Evolutionary conservation across 345 rosid species (phyloP).

Genomic region (Litchi chinensis): DNA sequence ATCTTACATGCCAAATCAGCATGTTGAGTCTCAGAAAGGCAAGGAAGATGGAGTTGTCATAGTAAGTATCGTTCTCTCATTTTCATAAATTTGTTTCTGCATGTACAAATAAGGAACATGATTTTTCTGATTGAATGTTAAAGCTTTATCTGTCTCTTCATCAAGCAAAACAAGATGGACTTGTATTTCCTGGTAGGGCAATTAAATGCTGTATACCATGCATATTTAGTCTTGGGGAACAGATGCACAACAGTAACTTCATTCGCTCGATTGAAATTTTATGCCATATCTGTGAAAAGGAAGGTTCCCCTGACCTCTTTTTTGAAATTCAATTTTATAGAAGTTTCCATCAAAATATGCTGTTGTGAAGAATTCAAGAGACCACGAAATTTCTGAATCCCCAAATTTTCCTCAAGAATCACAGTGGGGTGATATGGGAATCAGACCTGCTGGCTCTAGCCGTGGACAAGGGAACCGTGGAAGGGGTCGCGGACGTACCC

Average conservation of each 20-base stretch:
- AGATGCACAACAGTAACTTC: neutral
- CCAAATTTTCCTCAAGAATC: conserved; percentile 48
- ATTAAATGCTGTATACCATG: neutral
- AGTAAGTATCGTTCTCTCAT: conserved; percentile 44
- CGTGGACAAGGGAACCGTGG: conserved; percentile 50
- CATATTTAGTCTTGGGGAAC: neutral
- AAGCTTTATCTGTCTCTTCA: neutral
- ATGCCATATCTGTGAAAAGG: neutral
- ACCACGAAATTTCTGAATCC: conserved; percentile 31
- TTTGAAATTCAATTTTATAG: conserved; percentile 21
- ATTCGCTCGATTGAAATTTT: neutral
- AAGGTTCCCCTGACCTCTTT: neutral
- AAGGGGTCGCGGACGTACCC: conserved; percentile 44
- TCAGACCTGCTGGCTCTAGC: conserved; percentile 35
- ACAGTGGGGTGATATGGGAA: conserved; percentile 49
- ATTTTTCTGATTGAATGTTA: neutral
- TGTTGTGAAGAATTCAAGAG: conserved; percentile 38
- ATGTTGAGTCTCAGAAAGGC: conserved; percentile 44
- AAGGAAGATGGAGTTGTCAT: conserved; percentile 41
- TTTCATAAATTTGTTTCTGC: neutral
- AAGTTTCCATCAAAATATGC: conserved; percentile 41
- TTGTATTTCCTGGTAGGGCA: neutral
- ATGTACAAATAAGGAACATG: neutral
- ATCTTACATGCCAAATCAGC: conserved; percentile 50
- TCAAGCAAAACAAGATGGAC: neutral